Percentiles rank a stretch among this genome's conserved stretches.
These are phyloP conservation scores for Nigrospora osmanthi DNA, from an alignment of 2,329 filamentous ascomycete genomes.

Conservation along the genomic window DNA sequence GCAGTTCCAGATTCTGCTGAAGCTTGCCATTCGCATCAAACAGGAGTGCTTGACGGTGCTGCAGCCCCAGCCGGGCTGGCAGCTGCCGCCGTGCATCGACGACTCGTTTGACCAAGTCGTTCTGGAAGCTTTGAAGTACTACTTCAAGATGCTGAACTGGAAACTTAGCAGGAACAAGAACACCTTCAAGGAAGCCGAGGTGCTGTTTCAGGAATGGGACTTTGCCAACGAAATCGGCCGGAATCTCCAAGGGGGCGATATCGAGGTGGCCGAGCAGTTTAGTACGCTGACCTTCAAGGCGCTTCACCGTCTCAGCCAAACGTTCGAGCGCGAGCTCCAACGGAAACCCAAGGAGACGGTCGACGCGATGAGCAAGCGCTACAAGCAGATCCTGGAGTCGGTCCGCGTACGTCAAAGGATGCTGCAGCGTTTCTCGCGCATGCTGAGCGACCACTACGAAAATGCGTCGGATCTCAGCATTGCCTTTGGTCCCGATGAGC, in stretches of 20 bases:
- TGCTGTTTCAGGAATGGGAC: slow-evolving; percentile 95
- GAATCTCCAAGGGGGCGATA: slow-evolving; percentile 85
- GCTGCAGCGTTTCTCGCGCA: slow-evolving; percentile 88
- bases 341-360: slow-evolving; percentile 76
- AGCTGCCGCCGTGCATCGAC: slow-evolving; percentile 90
- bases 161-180: slow-evolving; percentile 97
- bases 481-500: slow-evolving; percentile 56
- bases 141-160: slow-evolving; percentile 98
- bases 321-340: slow-evolving; percentile 87
- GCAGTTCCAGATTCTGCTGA: slow-evolving; percentile 89
- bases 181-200: slow-evolving; percentile 97
- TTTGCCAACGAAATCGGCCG: slow-evolving; percentile 92
- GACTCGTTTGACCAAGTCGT: slow-evolving; percentile 92
- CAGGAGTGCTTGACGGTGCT: slow-evolving; percentile 78
- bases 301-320: slow-evolving; percentile 75
- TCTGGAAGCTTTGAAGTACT: slow-evolving; percentile 88
- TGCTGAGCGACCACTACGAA: slow-evolving; percentile 88
- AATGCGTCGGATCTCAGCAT: slow-evolving; percentile 95
- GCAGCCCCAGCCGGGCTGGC: slow-evolving; percentile 85
- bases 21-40: slow-evolving; percentile 88
- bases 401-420: slow-evolving; percentile 94
- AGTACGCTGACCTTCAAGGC: slow-evolving; percentile 90
- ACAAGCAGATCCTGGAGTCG: slow-evolving; percentile 91
- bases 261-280: slow-evolving; percentile 97
- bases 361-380: slow-evolving; percentile 89